These are phyloP conservation scores for Ustilago vetiveriae DNA, from an alignment of 1,284 basidiomycete species.

Conservation along the genomic window DNA sequence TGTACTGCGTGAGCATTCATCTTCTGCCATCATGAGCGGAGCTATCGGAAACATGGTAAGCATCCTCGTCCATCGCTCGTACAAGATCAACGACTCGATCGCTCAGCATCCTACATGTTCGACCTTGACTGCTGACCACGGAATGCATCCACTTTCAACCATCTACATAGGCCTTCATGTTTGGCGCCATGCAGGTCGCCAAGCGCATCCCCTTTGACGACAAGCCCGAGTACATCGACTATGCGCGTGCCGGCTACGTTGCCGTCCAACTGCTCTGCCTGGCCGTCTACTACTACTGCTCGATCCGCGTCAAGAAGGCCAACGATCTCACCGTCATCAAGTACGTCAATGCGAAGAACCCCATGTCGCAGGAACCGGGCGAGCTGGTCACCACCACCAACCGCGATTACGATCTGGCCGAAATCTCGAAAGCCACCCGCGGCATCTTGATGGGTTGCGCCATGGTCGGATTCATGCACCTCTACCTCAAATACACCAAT, in stretches of 20 bases:
- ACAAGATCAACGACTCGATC: background rate
- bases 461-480: conserved; percentile 67
- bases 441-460: conserved; percentile 67
- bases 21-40: conserved; percentile 37
- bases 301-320: conserved; percentile 79
- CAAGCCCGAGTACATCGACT: conserved; percentile 78
- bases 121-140: conserved; percentile 2
- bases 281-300: conserved; percentile 79
- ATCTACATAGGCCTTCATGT: conserved; percentile 46
- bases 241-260: conserved; percentile 86
- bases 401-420: conserved; percentile 88
- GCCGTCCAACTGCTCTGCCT: conserved; percentile 77
- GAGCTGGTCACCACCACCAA: conserved; percentile 90
- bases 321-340: conserved; percentile 95
- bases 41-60: conserved; percentile 55
- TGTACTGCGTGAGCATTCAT: conserved; percentile 2
- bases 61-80: background rate
- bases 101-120: background rate
- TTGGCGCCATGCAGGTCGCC: conserved; percentile 74
- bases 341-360: conserved; percentile 73
- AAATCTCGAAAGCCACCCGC: conserved; percentile 84
- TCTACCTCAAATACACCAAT: conserved; percentile 67
- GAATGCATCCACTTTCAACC: no score
- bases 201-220: conserved; percentile 91
- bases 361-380: conserved; percentile 75